Percentiles rank a stretch among this genome's conserved stretches.
These are phyloP conservation scores for Hypoxylon rubiginosum DNA, from an alignment of 2,329 filamentous ascomycete species.

Conservation along the genomic window DNA sequence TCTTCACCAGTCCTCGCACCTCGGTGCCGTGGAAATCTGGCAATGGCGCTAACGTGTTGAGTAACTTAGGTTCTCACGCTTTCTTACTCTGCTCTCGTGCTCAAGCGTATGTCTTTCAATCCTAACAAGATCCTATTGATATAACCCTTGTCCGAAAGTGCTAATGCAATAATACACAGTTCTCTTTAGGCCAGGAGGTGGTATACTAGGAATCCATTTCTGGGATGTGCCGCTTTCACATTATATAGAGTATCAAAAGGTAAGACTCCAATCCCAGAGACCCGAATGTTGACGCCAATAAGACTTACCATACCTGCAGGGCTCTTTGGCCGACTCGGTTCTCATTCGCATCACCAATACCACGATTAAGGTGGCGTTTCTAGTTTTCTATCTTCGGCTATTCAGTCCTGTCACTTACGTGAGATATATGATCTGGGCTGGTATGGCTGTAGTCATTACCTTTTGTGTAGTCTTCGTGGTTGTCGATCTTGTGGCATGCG, in stretches of 20 bases:
- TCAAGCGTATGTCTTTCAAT: conserved; percentile 25
- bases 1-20: not conserved
- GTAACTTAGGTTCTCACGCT: conserved; percentile 23
- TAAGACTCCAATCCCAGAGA: conserved; percentile 9
- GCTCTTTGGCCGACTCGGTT: conserved; percentile 36
- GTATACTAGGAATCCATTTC: conserved; percentile 40
- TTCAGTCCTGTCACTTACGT: conserved; percentile 24
- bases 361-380: conserved; percentile 34
- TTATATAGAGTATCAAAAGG: conserved; percentile 36
- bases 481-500: conserved; percentile 31
- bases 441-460: conserved; percentile 24
- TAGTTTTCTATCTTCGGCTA: conserved; percentile 36
- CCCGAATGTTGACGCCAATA: not conserved
- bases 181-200: conserved; percentile 35
- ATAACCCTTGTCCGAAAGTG: not conserved
- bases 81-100: conserved; percentile 30
- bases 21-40: not conserved
- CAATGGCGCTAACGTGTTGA: not conserved
- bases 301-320: too few species aligned
- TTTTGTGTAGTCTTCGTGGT: conserved; percentile 32
- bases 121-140: conserved; percentile 1
- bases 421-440: conserved; percentile 29
- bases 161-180: conserved; percentile 13
- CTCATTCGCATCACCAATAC: conserved; percentile 36
- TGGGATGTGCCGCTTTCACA: conserved; percentile 41